A percentile compares a stretch with the other conserved stretches of the same genome.
phyloP scores from a whole-genome alignment of 2,329 filamentous ascomycete species.

The Akanthomyces muscarius region DNA sequence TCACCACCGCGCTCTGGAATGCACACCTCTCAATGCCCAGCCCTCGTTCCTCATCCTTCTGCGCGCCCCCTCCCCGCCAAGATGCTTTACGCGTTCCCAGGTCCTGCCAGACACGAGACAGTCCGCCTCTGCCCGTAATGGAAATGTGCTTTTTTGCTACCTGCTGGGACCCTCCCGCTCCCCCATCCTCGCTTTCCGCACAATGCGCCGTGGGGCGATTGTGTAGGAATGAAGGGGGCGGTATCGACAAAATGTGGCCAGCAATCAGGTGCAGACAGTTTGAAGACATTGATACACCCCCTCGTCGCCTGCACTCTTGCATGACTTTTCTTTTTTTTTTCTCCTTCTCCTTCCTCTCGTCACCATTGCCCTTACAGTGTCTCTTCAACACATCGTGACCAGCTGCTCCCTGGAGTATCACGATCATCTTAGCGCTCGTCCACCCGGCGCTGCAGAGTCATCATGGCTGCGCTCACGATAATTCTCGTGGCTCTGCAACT shows the following conservation, averaged over 20 bases:
- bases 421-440: constrained; percentile 22
- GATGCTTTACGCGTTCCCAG: constrained; percentile 9
- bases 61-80: background rate
- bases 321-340: constrained; percentile 18
- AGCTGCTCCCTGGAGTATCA: constrained; percentile 18
- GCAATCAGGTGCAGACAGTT: constrained; percentile 24
- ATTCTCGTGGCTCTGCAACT: constrained; percentile 26
- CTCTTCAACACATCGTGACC: constrained; percentile 19
- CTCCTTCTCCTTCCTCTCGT: constrained; percentile 19
- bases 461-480: constrained; percentile 30
- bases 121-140: constrained; percentile 31
- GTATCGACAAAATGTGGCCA: constrained; percentile 28
- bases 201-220: constrained; percentile 16
- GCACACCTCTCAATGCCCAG: constrained; percentile 17
- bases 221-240: constrained; percentile 37
- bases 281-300: constrained; percentile 21
- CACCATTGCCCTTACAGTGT: constrained; percentile 17
- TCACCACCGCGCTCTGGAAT: constrained; percentile 27
- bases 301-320: constrained; percentile 19
- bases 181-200: background rate
- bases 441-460: constrained; percentile 19
- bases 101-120: constrained; percentile 26
- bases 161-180: background rate
- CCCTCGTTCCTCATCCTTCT: constrained; percentile 7
- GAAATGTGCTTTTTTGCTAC: constrained; percentile 19